Conservation (phyloP, 139 green algal species). For the Volvox africanus region DNA sequence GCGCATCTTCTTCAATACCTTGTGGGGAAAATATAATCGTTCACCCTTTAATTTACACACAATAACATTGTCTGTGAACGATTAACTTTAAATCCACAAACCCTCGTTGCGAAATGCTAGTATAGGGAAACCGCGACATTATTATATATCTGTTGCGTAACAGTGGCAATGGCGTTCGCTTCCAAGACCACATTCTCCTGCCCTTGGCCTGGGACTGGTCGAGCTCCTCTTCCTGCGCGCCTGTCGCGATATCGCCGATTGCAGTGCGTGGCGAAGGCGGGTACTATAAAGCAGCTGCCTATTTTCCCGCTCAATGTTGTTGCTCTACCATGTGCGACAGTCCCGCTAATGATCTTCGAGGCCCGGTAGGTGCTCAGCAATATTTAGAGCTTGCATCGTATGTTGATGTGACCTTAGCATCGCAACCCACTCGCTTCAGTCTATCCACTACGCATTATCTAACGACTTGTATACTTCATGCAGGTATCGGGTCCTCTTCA, state of each 20-base stretch:
- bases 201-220: not conserved
- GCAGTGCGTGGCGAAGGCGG: not conserved
- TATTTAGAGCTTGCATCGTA: too few relatives aligned
- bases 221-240: not conserved
- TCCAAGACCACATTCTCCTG: not conserved
- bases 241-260: not conserved
- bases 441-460: too few relatives aligned
- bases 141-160: not conserved
- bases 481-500: constrained; percentile 74
- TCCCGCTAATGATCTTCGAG: constrained; percentile 82
- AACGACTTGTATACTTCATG: not conserved
- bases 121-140: not conserved
- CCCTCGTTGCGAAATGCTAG: constrained; percentile 1
- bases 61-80: too few relatives aligned
- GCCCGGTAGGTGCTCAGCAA: constrained; percentile 42
- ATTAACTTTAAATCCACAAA: not conserved
- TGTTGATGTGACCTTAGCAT: too few relatives aligned
- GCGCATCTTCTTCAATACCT: too few relatives aligned
- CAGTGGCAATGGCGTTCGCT: not conserved
- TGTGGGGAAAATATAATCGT: not conserved
- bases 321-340: constrained; percentile 62
- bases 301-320: constrained; percentile 79
- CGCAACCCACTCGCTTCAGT: too few relatives aligned
- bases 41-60: not conserved
- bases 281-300: constrained; percentile 56